Percentiles rank a stretch among this genome's conserved stretches.
These are phyloP conservation scores for Creolimax fragrantissima DNA, from an alignment of 78 protist species.

Conservation along the genomic window DNA sequence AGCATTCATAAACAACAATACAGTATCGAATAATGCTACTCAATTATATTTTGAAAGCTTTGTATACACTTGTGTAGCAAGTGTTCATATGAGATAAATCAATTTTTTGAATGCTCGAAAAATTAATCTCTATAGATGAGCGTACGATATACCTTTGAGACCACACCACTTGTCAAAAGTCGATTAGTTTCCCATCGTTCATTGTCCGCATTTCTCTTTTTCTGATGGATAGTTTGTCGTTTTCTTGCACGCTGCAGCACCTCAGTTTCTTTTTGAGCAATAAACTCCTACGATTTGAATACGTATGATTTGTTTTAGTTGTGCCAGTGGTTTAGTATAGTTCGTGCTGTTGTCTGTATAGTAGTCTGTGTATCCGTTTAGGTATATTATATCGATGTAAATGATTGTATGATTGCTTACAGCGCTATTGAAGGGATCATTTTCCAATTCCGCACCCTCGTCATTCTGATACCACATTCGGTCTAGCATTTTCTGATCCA, in stretches of 20 bases:
- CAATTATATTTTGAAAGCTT: no score
- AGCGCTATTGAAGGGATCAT: constrained; percentile 10
- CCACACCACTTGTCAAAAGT: constrained; percentile 55
- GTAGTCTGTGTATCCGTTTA: no score
- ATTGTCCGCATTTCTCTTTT: constrained; percentile 42
- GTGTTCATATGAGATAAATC: no score
- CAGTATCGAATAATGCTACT: no score
- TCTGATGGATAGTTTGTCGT: neutral
- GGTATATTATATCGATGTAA: no score
- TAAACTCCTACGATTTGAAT: neutral
- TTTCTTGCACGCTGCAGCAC: neutral
- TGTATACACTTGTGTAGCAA: no score
- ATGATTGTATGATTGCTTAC: no score
- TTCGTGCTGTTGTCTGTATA: no score
- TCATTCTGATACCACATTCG: constrained; percentile 26
- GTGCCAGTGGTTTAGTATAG: no score
- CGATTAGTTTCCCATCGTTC: constrained; percentile 64
- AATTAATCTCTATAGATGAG: no score
- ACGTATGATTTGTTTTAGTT: neutral
- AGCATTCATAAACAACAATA: no score
- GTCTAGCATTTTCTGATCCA: constrained; percentile 20
- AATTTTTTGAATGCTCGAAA: no score
- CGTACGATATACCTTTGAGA: constrained; percentile 24
- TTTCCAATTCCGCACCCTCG: neutral
- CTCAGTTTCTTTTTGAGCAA: neutral